Evolutionary conservation across 257 asterid species (phyloP), one percentile per base, ranked within the genome.

Genomic region (Jasminum sambac): DNA sequence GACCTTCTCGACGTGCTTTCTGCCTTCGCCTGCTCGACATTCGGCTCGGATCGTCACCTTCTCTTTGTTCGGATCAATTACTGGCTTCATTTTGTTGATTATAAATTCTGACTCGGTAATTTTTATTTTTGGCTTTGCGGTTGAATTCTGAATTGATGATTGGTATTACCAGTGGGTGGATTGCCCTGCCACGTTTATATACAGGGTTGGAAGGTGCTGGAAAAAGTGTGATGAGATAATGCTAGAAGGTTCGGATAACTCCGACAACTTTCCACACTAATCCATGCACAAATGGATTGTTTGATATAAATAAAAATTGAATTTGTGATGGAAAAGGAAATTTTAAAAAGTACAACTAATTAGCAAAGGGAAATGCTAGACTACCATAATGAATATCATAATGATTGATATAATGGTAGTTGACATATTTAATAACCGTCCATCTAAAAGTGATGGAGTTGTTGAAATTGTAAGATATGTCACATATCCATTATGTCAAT

Each of bases 21-120:
- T 40, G 17, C 89, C 92, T 52, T 71, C 89, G 8, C 63, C 84
- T 6, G 81, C 87, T 59, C 91, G 65, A 81, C 86, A 83, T 41
- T 82, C 84, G n/a, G 88, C 76, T 58, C 75, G 63, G 77, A 86
- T 75, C 0, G 67, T 68, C 62, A 74, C 81, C 12, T 74, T 77
- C 5, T 80, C 86, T 19, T 79, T 80, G 16, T 63, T 80, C 44
- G 75, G 80, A 40, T 79, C 80, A 10, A 74, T 30, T 8, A 71
- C 74, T 4, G 89, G 65, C 86, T 86, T 84, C 96, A 87, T 89
- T 23, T 70, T 65, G 6, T 39, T 30, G 55, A 2, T 62, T 62
- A 4, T 1, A 30, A 4, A 30, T 30, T 30, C 36, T 30, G 36
- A 30, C 1, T 30, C 36, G 36, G n/a, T n/a, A n/a, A n/a, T n/a